Evolutionary conservation across 2,329 filamentous ascomycete genomes (phyloP).

Genomic region (Amphichorda felina): DNA sequence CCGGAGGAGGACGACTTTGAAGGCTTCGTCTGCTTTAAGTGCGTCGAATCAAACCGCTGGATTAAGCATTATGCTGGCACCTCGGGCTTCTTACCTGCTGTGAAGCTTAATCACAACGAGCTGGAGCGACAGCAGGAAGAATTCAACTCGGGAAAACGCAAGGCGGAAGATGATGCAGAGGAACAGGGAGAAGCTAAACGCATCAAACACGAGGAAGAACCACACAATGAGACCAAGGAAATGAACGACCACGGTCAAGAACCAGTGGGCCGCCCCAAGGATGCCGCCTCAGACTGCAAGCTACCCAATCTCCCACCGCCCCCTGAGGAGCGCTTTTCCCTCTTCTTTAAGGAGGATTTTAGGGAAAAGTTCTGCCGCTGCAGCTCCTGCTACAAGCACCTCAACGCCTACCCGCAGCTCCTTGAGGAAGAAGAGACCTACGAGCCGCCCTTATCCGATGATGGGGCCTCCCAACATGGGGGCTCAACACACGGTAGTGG

Average conservation of each 20-base stretch:
- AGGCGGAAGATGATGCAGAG: conserved; percentile 41
- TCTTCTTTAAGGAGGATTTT: conserved; percentile 75
- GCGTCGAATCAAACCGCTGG: conserved; percentile 79
- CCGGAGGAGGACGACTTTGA: conserved; percentile 84
- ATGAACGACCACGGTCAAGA: not conserved
- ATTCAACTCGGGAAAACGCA: conserved; percentile 48
- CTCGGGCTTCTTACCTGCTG: conserved; percentile 64
- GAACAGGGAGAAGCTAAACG: conserved; percentile 34
- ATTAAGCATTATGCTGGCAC: conserved; percentile 78
- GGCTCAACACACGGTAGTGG: conserved; percentile 59
- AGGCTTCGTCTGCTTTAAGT: conserved; percentile 88
- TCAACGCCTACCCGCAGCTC: conserved; percentile 64
- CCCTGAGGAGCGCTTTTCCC: conserved; percentile 53
- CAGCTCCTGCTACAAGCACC: conserved; percentile 60
- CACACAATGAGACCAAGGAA: conserved; percentile 5
- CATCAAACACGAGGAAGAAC: conserved; percentile 33
- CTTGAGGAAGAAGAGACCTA: conserved; percentile 92
- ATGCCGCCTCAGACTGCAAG: conserved; percentile 38
- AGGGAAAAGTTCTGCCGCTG: conserved; percentile 77
- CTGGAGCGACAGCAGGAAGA: conserved; percentile 2
- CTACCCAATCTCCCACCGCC: conserved; percentile 43
- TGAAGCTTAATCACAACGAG: conserved; percentile 32
- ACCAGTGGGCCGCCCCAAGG: not conserved
- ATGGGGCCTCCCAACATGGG: conserved; percentile 39
- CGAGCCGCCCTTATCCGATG: conserved; percentile 74